Conservation (phyloP, 257 asterid genomes). For the Scutellaria minor region DNA sequence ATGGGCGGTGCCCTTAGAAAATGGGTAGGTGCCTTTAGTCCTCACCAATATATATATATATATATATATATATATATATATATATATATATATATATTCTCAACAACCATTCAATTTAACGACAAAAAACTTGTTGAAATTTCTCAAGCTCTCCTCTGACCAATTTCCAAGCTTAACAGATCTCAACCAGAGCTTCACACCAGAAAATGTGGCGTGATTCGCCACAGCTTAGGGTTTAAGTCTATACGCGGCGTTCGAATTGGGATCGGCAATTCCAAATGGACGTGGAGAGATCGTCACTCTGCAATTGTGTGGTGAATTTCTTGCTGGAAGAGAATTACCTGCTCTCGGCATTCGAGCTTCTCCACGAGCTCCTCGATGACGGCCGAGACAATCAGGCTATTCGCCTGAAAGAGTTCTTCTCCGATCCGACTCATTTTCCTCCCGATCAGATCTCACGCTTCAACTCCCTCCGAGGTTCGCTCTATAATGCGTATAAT, state of each 20-base stretch:
- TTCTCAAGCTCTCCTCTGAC: slow-evolving; percentile 31
- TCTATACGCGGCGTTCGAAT: slow-evolving; percentile 33
- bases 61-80: too few species aligned
- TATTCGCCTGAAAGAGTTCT: slow-evolving; percentile 85
- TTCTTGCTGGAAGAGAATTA: slow-evolving; percentile 90
- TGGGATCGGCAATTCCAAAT: slow-evolving; percentile 44
- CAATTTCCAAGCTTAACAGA: slow-evolving; percentile 43
- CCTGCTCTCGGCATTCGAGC: slow-evolving; percentile 92
- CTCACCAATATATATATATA: too few species aligned
- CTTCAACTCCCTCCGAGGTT: slow-evolving; percentile 82
- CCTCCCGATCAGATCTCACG: slow-evolving; percentile 96
- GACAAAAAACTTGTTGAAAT: neutral
- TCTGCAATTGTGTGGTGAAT: slow-evolving; percentile 95
- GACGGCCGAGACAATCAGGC: slow-evolving; percentile 94
- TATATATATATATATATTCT: slow-evolving; percentile 40
- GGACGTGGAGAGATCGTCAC: slow-evolving; percentile 98
- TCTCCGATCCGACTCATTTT: slow-evolving; percentile 76
- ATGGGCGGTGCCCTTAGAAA: too few species aligned
- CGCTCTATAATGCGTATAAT: slow-evolving; percentile 6
- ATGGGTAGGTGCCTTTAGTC: too few species aligned
- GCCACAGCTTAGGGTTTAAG: slow-evolving; percentile 33
- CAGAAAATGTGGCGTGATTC: slow-evolving; percentile 44
- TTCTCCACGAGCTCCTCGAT: slow-evolving; percentile 93
- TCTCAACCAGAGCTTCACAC: slow-evolving; percentile 38
- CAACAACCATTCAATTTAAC: neutral